phyloP scores from a whole-genome alignment of 176 grass and related monocot genomes.

The Otatea glauca region DNA sequence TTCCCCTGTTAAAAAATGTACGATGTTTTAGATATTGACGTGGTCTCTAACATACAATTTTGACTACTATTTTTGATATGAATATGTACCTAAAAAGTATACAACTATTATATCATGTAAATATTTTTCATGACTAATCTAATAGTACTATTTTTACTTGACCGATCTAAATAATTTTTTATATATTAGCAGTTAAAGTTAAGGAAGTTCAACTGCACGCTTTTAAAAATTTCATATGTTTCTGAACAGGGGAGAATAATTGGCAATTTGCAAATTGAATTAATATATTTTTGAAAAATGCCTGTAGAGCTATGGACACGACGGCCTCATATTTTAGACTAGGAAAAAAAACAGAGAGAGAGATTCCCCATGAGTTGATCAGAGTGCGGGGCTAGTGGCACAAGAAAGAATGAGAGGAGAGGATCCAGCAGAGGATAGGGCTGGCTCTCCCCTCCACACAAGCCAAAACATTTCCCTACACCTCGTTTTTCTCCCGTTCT shows the following conservation, averaged over 20 bases:
- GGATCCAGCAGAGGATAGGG: constrained; percentile 45
- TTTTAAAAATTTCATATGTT: too few species aligned
- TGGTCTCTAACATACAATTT: too few species aligned
- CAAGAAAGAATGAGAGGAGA: constrained; percentile 34
- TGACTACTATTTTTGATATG: too few species aligned
- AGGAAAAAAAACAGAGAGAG: not conserved
- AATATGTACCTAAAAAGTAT: too few species aligned
- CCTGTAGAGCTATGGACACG: not conserved
- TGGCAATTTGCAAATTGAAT: not conserved
- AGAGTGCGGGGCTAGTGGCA: constrained; percentile 18
- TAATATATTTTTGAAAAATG: not conserved
- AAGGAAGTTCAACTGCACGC: too few species aligned
- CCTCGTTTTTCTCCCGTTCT: not conserved
- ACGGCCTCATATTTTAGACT: not conserved
- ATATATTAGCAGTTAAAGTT: too few species aligned
- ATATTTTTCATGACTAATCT: too few species aligned
- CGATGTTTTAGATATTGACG: too few species aligned
- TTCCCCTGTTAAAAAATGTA: too few species aligned
- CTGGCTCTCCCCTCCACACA: constrained; percentile 49
- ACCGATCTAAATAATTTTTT: too few species aligned
- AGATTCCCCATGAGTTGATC: constrained; percentile 38
- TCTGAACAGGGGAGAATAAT: not conserved
- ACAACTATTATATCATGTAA: too few species aligned
- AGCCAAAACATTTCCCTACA: constrained; percentile 13
- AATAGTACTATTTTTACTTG: too few species aligned